Evolutionary conservation across 495 filamentous ascomycete species (phyloP).

Genomic region (Thermothielavioides terrestris): DNA sequence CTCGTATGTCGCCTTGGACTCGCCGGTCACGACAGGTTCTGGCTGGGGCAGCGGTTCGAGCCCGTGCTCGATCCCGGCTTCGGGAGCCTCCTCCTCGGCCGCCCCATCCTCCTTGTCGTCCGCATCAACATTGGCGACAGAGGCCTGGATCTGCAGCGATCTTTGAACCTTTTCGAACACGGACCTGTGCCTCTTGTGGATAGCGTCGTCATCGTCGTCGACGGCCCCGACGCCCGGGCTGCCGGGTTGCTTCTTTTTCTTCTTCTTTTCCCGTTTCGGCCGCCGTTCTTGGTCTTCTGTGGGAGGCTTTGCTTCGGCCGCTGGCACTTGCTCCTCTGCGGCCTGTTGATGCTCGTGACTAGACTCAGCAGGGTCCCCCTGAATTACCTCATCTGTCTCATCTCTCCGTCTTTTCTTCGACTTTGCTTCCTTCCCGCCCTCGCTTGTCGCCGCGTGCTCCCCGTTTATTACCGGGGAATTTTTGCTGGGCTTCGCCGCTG

Average conservation of each 20-base stretch:
- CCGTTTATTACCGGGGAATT: constrained; percentile 5
- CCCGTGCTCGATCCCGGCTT: constrained; percentile 55
- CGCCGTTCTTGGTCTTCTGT: constrained; percentile 3
- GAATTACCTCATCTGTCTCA: constrained; percentile 2
- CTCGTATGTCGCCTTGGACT: constrained; percentile 43
- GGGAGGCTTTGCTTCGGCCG: not conserved
- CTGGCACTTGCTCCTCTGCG: no score
- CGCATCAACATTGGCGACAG: constrained; percentile 16
- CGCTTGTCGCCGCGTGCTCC: not conserved
- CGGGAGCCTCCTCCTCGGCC: constrained; percentile 31
- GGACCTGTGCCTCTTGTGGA: constrained; percentile 33
- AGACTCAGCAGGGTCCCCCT: no score
- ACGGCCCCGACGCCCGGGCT: constrained; percentile 7
- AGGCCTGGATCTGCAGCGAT: constrained; percentile 25
- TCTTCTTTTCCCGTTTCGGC: constrained; percentile 28
- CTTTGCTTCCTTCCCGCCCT: constrained; percentile 12
- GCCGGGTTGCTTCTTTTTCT: constrained; percentile 23
- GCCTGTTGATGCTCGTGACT: no score
- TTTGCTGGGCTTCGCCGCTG: constrained; percentile 12
- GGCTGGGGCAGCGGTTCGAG: constrained; percentile 74
- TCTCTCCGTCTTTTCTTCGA: constrained; percentile 22
- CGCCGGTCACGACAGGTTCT: constrained; percentile 45
- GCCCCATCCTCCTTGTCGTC: constrained; percentile 20
- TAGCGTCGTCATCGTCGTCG: constrained; percentile 14
- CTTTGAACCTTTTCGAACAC: constrained; percentile 43